Base-by-base conservation (phyloP, 2,329 filamentous ascomycete genomes). In the Fusarium sp. region DNA sequence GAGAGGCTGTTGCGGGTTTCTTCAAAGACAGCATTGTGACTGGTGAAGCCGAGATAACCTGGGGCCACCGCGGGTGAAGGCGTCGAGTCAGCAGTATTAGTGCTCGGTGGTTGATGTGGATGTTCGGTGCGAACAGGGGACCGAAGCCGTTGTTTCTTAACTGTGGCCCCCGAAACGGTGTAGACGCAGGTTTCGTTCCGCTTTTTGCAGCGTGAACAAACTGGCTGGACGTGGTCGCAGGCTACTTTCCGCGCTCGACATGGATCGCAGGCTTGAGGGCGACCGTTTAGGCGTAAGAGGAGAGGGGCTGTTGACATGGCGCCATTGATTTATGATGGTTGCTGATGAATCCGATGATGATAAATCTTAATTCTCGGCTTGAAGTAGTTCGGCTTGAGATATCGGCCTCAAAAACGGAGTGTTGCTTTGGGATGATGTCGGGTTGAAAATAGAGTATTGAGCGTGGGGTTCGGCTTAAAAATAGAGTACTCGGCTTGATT, bases 41-140 rank as follows among this genome's bases (percentile, higher is more conserved):
- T 85, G 5, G 83, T 85, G 71, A 81, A 84, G 58, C 84, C 84
- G n/a, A 86, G 78, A 75, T 85, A 85, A 3, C 84, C 84, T 18
- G 74, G 62, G 3, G 70, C 60, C 7, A 58, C 49, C 18, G 70
- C 62, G 10, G 77, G 62, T 20, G 76, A 66, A n/a, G 71, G 72
- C 4, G 67, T 70, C 13, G 74, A 68, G 29, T 44, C 64, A 17
- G 59, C 50, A 22, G 59, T 49, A 27, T 45, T 60, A 6, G n/a
- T 50, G 29, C n/a, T 59, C 3, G 25, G 49, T 53, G 45, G n/a
- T 29, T 7, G 31, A 36, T 22, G 35, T 18, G 14, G 31, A 36
- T 4, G 39, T 15, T 53, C 41, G 50, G 25, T 20, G 18, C 29
- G 53, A 5, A 27, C 49, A 5, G 62, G 62, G 47, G 68, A 57